Conservation (phyloP, 2,329 filamentous ascomycete species). For the Colletotrichum coccodes region DNA sequence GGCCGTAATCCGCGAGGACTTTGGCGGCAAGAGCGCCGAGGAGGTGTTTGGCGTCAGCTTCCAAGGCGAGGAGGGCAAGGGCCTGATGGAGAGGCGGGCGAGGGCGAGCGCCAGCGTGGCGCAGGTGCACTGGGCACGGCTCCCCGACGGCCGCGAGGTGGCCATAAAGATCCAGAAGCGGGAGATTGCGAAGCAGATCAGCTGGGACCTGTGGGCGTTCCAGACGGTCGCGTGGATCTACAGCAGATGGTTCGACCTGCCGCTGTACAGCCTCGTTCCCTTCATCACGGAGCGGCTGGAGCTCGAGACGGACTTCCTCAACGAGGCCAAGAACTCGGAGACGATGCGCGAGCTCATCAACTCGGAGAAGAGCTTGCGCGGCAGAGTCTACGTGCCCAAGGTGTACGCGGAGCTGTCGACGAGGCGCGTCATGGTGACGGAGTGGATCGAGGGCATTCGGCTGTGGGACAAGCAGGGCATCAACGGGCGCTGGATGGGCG, state of each 20-base stretch:
- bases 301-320: constrained; percentile 93
- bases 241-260: constrained; percentile 90
- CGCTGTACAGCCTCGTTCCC: constrained; percentile 88
- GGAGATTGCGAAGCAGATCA: constrained; percentile 90
- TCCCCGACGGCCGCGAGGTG: constrained; percentile 89
- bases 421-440: constrained; percentile 87
- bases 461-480: constrained; percentile 92
- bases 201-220: constrained; percentile 96
- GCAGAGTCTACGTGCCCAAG: constrained; percentile 87
- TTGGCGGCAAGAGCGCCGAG: constrained; percentile 83
- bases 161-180: constrained; percentile 97
- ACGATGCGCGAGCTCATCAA: constrained; percentile 83
- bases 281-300: constrained; percentile 93
- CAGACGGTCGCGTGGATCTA: constrained; percentile 88
- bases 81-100: constrained; percentile 69
- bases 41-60: constrained; percentile 95
- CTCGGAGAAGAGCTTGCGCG: constrained; percentile 78
- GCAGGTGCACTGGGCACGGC: constrained; percentile 93
- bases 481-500: constrained; percentile 80
- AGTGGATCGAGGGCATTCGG: constrained; percentile 96
- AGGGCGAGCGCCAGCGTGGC: constrained; percentile 90
- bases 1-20: constrained; percentile 87
- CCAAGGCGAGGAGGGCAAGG: constrained; percentile 72
- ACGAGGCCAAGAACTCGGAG: constrained; percentile 89
- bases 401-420: constrained; percentile 87